Base-by-base conservation (phyloP, 768 basidiomycete genomes). In the Cyathus striatus region DNA sequence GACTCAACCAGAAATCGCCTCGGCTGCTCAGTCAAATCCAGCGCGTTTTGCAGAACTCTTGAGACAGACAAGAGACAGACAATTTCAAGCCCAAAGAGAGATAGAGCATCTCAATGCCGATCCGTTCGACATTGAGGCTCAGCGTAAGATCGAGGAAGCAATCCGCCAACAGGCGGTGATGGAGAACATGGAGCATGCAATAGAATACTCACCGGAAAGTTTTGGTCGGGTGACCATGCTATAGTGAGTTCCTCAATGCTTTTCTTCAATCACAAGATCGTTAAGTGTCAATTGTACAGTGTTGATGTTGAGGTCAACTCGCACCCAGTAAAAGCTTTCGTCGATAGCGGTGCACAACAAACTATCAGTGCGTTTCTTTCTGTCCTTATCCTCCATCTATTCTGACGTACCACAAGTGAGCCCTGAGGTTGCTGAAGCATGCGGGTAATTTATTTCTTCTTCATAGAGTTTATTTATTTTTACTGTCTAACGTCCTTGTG, bases 141-240 rank as follows among this genome's bases (percentile, higher is more conserved):
- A 98, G 65, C 72, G 72, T 46, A 83, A 76, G 69, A 99, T 99
- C 43, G 96, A 95, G 62, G 96, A 98, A 56, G 81, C 83, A 4
- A 97, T 99, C 49, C 65, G 86, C 46, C 86, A 91, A 58, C 78
- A 96, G 58, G 89, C 87, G 1, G 86, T 98, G 26, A 63, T 84
- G 52, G 94, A 97, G 69, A 96, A 96, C 57, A 73, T 94, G 76
- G 81, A 87, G 45, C 91, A 96, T 65, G 96, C 96, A 5, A 69
- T 97, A 49, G 94, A 97, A 59, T 92, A 88, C 51, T 85, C 82
- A 6, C 95, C 95, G 0, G 94, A 98, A 64, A 77, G 80, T 42
- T 99, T 99, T 62, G 96, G 91, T 13, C 76, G 83, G 47, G 96
- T 99, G 23, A 86, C 81, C 2, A 99, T 99, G 96, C 84, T 99